Evolutionary conservation across 805 yeast species (phyloP), one percentile per base, ranked within the genome.

Genomic region (Saccharomycodes ludwigii): DNA sequence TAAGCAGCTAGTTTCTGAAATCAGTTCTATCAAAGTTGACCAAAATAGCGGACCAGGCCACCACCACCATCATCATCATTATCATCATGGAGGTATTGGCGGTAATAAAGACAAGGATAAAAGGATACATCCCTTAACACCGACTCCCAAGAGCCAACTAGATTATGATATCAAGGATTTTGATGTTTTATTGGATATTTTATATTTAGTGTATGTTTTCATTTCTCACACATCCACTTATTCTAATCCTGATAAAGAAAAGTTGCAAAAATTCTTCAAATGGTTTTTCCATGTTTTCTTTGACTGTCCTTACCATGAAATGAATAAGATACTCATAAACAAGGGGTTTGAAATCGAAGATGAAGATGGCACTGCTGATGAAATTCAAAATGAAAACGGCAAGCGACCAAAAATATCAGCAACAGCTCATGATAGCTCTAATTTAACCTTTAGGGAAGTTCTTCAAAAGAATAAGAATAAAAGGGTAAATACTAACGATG

Each of bases 21-120:
- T 91, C 34, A 80, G 91, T 43, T 83, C 95, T 2, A 80, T 86
- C 25, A 85, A 86, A 57, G 80, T 82, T 25, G 98, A 88, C 48
- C 95, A 84, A 54, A 70, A 68, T n/a, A 7, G 15, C 11, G 15
- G 19, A 3, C 10, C 17, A 10, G 12, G 17, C 19, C 15, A 25
- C 34, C 37, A 5, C 15, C 25, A 13, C 23, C 33, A 5, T 27
- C n/a, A n/a, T n/a, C n/a, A n/a, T n/a, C n/a, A n/a, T n/a, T n/a
- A n/a, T n/a, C n/a, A n/a, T n/a, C n/a, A n/a, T n/a, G n/a, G 27
- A 18, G 37, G 30, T 8, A 20, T 14, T 14, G 23, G 21, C 11
- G 16, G 17, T 10, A 22, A 14, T 9, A 7, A 23, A 8, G 20
- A 27, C 10, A n/a, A 19, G 10, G 81, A 78, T 45, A 86, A 84